Evolutionary conservation across 1,284 basidiomycete genomes (phyloP).

Genomic region (Sutorius eximius): DNA sequence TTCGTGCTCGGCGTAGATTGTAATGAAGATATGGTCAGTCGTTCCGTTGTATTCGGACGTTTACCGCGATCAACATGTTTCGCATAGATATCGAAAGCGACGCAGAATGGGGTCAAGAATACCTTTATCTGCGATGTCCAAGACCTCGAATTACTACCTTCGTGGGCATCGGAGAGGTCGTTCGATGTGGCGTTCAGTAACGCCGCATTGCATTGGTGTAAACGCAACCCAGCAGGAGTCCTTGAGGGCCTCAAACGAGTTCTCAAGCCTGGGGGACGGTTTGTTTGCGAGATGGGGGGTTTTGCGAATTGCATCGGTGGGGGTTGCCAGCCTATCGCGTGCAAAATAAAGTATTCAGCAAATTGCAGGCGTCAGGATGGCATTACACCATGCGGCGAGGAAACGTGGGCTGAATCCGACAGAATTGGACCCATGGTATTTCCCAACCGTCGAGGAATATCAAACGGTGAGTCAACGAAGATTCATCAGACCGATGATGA

Average conservation of each 20-base stretch:
- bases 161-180: constrained; percentile 20
- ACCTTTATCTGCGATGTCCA: constrained; percentile 56
- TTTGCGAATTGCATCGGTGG: constrained; percentile 67
- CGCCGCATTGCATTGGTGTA: constrained; percentile 85
- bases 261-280: constrained; percentile 67
- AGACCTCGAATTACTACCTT: constrained; percentile 38
- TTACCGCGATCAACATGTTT: neutral
- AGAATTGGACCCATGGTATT: constrained; percentile 78
- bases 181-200: constrained; percentile 77
- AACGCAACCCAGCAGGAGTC: constrained; percentile 65
- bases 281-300: constrained; percentile 80
- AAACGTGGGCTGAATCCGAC: constrained; percentile 59
- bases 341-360: neutral
- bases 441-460: constrained; percentile 72
- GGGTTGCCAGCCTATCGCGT: constrained; percentile 8
- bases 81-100: constrained; percentile 58
- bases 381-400: constrained; percentile 56
- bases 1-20: constrained; percentile 67
- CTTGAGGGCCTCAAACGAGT: constrained; percentile 56
- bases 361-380: constrained; percentile 56
- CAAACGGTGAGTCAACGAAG: constrained; percentile 41
- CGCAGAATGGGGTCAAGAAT: constrained; percentile 46
- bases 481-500: neutral
- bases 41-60: neutral
- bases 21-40: constrained; percentile 70